These are phyloP conservation scores for Candida ulmi DNA, from an alignment of 805 yeast species.

Conservation along the genomic window DNA sequence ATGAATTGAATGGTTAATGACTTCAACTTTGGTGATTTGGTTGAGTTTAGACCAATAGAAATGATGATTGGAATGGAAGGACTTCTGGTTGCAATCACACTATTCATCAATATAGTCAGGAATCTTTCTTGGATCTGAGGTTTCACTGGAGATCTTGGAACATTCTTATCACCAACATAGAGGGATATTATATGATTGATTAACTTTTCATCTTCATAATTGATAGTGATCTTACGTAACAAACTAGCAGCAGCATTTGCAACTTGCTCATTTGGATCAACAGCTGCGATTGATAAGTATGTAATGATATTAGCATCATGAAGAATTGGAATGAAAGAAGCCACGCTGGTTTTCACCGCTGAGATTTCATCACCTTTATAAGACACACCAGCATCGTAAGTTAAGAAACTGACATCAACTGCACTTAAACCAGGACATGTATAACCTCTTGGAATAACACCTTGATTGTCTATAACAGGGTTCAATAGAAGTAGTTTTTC, in stretches of 20 bases:
- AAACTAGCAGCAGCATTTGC: slow-evolving; percentile 49
- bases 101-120: slow-evolving; percentile 40
- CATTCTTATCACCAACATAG: slow-evolving; percentile 42
- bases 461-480: slow-evolving; percentile 37
- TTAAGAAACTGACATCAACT: slow-evolving; percentile 54
- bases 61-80: slow-evolving; percentile 41
- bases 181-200: slow-evolving; percentile 40
- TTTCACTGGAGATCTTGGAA: slow-evolving; percentile 46
- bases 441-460: slow-evolving; percentile 36
- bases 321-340: slow-evolving; percentile 32
- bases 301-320: slow-evolving; percentile 32
- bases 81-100: slow-evolving; percentile 44
- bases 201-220: slow-evolving; percentile 43
- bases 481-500: slow-evolving; percentile 52
- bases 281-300: slow-evolving; percentile 57
- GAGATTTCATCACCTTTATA: slow-evolving; percentile 45
- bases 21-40: slow-evolving; percentile 42
- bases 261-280: slow-evolving; percentile 51
- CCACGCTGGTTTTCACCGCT: slow-evolving; percentile 33
- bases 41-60: slow-evolving; percentile 53
- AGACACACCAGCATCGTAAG: slow-evolving; percentile 61
- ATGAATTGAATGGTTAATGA: slow-evolving; percentile 58
- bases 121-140: slow-evolving; percentile 52
- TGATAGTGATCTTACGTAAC: slow-evolving; percentile 43
- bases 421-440: slow-evolving; percentile 61